Percentiles rank a stretch among this genome's conserved stretches.
These are phyloP conservation scores for Toxoplasma gondii DNA, from an alignment of 169 alveolate genomes.

Conservation along the genomic window DNA sequence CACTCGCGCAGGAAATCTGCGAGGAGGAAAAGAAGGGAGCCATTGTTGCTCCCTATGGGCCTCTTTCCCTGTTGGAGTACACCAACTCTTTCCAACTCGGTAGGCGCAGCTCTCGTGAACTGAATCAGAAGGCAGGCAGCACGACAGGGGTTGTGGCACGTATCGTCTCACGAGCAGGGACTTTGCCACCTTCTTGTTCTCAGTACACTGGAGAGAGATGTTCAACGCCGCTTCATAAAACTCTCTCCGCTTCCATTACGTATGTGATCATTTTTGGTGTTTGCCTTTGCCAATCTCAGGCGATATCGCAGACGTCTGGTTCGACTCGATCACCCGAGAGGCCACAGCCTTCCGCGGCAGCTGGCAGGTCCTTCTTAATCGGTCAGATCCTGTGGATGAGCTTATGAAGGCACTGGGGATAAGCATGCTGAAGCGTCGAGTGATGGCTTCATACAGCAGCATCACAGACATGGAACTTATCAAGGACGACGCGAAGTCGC, in stretches of 20 bases:
- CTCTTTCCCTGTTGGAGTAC: background rate
- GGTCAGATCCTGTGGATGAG: conserved; percentile 53
- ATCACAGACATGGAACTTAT: conserved; percentile 50
- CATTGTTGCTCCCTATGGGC: background rate
- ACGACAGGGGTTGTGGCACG: no score
- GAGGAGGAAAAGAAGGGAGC: background rate
- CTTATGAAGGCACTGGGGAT: conserved; percentile 56
- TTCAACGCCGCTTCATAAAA: no score
- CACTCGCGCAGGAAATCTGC: background rate
- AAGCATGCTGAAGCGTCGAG: conserved; percentile 48
- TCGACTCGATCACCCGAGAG: background rate
- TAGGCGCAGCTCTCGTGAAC: background rate
- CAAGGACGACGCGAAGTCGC: conserved; percentile 5
- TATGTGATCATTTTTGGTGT: background rate
- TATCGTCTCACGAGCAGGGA: no score
- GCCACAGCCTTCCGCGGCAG: conserved; percentile 54
- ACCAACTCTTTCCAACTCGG: conserved; percentile 20
- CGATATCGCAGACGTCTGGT: conserved; percentile 22
- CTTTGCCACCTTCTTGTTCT: no score
- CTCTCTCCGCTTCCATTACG: no score
- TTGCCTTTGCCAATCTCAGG: background rate
- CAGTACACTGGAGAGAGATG: no score
- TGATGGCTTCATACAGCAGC: conserved; percentile 53
- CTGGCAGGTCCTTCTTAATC: conserved; percentile 57
- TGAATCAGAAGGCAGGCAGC: background rate